Conservation (phyloP, 2,329 filamentous ascomycete species). For the Nectriaceae sp. region DNA sequence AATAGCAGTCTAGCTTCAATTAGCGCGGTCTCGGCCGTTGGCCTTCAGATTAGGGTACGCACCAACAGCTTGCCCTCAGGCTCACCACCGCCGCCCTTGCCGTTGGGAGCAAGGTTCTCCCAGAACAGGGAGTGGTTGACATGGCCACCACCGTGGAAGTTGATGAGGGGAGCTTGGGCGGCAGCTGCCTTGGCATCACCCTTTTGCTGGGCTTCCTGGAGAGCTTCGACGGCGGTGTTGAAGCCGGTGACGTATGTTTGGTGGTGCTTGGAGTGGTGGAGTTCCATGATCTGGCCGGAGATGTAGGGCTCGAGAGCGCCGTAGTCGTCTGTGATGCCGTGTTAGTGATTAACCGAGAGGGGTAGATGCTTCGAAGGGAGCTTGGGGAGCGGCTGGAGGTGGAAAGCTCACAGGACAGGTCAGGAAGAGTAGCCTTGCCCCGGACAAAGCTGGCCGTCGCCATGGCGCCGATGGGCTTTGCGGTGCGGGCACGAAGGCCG, state of each 20-base stretch:
- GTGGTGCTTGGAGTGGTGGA: conserved; percentile 94
- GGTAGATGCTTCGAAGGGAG: not conserved
- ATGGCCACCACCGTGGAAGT: conserved; percentile 84
- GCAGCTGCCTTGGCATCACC: conserved; percentile 58
- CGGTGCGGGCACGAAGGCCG: conserved; percentile 67
- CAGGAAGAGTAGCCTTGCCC: conserved; percentile 90
- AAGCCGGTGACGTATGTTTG: conserved; percentile 89
- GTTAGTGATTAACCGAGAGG: conserved; percentile 3
- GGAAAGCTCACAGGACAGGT: conserved; percentile 61
- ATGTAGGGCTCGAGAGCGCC: conserved; percentile 85
- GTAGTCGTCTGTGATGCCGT: conserved; percentile 76
- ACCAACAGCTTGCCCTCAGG: conserved; percentile 62
- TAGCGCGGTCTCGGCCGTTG: not conserved
- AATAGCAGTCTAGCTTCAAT: conserved; percentile 57
- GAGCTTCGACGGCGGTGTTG: conserved; percentile 76
- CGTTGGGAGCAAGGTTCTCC: conserved; percentile 74
- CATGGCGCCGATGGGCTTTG: conserved; percentile 63
- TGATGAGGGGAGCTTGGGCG: conserved; percentile 57
- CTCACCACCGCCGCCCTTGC: conserved; percentile 62
- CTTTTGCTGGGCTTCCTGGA: conserved; percentile 64
- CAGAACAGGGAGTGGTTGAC: conserved; percentile 88
- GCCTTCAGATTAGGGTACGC: conserved; percentile 29
- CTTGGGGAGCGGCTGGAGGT: not conserved
- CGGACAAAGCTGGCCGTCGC: conserved; percentile 77
- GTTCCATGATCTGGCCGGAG: conserved; percentile 92